Conservation (phyloP, 1,139 yeast species). For the Suhomyces kunorum region DNA sequence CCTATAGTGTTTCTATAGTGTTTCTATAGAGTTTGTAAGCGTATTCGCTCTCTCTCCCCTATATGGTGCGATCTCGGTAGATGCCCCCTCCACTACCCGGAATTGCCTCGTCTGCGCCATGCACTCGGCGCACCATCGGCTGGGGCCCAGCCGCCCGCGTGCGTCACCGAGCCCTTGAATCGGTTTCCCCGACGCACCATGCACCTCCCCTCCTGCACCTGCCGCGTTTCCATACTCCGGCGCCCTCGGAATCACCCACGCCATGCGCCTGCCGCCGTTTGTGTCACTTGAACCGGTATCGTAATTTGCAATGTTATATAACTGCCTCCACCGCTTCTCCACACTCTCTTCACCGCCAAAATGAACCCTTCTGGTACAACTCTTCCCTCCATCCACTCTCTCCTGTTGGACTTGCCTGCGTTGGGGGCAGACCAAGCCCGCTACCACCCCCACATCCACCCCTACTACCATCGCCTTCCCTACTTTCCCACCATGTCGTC, state of each 20-base stretch:
- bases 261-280: slow-evolving; percentile 4
- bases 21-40: too few relatives aligned
- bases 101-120: neutral
- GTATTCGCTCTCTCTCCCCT: too few relatives aligned
- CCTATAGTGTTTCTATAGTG: too few relatives aligned
- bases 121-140: slow-evolving; percentile 1
- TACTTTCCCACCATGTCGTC: neutral
- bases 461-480: slow-evolving; percentile 7
- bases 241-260: slow-evolving; percentile 9
- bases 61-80: slow-evolving; percentile 3
- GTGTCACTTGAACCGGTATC: slow-evolving; percentile 8
- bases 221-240: slow-evolving; percentile 3
- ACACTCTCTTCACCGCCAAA: slow-evolving; percentile 3
- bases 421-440: slow-evolving; percentile 10
- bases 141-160: slow-evolving; percentile 5
- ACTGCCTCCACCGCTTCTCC: slow-evolving; percentile 4
- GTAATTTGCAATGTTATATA: slow-evolving; percentile 10
- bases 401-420: slow-evolving; percentile 30
- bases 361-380: slow-evolving; percentile 15
- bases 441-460: slow-evolving; percentile 11
- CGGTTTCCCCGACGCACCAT: slow-evolving; percentile 2
- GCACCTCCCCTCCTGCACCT: slow-evolving; percentile 1
- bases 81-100: neutral
- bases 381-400: slow-evolving; percentile 34
- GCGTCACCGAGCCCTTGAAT: slow-evolving; percentile 2